phyloP scores from a whole-genome alignment of 306 rosid genomes.

The Rosa multiflora region DNA sequence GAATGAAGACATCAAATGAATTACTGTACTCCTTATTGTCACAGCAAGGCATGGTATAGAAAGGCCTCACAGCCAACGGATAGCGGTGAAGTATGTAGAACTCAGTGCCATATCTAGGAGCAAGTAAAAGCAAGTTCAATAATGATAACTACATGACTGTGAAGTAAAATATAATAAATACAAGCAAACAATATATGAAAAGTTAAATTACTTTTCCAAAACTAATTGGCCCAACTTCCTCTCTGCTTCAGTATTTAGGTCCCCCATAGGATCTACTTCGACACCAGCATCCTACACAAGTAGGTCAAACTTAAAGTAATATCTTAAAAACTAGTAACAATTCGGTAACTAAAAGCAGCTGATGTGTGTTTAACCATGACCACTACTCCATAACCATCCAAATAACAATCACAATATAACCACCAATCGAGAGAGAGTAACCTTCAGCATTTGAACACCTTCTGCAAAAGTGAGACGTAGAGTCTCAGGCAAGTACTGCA shows the following conservation, averaged over 20 bases:
- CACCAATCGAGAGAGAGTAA: too few species aligned
- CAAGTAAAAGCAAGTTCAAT: constrained; percentile 2
- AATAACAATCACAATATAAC: too few species aligned
- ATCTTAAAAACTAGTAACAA: neutral
- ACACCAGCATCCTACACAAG: constrained; percentile 72
- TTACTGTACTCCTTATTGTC: constrained; percentile 76
- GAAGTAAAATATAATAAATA: neutral
- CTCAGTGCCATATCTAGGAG: constrained; percentile 77
- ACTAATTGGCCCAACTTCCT: constrained; percentile 86
- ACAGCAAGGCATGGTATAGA: constrained; percentile 92
- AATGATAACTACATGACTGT: neutral
- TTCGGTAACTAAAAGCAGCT: neutral
- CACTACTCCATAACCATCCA: neutral
- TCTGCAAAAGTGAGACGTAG: constrained; percentile 77
- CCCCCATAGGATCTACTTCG: constrained; percentile 84
- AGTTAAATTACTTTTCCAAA: constrained; percentile 56
- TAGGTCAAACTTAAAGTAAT: constrained; percentile 12
- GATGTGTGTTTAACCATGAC: neutral
- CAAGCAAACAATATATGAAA: neutral
- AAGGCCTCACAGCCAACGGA: constrained; percentile 87
- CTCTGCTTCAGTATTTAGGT: constrained; percentile 85
- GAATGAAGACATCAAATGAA: constrained; percentile 93
- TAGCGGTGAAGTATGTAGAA: constrained; percentile 88
- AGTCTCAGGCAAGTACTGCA: too few species aligned
- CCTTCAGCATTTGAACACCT: constrained; percentile 95